Base-by-base conservation (phyloP, 768 basidiomycete genomes). In the Boletus vermiculosoides region DNA sequence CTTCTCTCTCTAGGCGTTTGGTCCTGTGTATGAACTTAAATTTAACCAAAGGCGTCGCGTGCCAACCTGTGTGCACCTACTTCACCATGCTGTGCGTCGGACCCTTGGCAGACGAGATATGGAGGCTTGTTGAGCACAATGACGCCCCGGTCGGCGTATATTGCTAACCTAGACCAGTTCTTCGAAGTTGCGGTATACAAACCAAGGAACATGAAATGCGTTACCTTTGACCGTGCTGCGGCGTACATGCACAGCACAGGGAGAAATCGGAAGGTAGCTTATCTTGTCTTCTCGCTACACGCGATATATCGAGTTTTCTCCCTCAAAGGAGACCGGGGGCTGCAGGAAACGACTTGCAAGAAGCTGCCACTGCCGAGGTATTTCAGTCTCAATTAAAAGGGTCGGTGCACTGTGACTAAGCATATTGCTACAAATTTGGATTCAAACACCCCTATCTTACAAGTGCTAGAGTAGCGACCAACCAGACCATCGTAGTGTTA, bases 81-180 rank as follows among this genome's bases (percentile, higher is more conserved):
- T 41, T 66, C 50, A 30, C 42, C 46, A 50, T 63, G 56, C 49
- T 67, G 67, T 56, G 16, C 46, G 40, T 77, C 54, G 30, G 67
- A 72, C 51, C 67, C 64, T 69, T 87, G 86, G 55, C 82, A 84
- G 13, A 83, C 66, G 41, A 87, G 72, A 22, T 77, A 80, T 4
- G 82, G 76, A 4, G 86, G 85, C 64, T 88, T 88, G 63, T 86
- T 83, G 41, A 86, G 61, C 8, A 86, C 75, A 18, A 86, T 69
- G n/a, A 81, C 54, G 20, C 76, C 73, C 41, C 77, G 75, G 69
- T 87, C 86, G 54, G 78, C 73, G 64, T 85, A 88, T 8, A 86
- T 55, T 18, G 71, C 72, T 31, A 64, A 39, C 62, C 69, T 71
- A 42, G 72, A 63, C 71, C 71, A 74, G 53, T 67, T 63, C 68